Evolutionary conservation across 2,329 filamentous ascomycete genomes (phyloP), one percentile per base, ranked within the genome.

Genomic region (Fusarium sp.): DNA sequence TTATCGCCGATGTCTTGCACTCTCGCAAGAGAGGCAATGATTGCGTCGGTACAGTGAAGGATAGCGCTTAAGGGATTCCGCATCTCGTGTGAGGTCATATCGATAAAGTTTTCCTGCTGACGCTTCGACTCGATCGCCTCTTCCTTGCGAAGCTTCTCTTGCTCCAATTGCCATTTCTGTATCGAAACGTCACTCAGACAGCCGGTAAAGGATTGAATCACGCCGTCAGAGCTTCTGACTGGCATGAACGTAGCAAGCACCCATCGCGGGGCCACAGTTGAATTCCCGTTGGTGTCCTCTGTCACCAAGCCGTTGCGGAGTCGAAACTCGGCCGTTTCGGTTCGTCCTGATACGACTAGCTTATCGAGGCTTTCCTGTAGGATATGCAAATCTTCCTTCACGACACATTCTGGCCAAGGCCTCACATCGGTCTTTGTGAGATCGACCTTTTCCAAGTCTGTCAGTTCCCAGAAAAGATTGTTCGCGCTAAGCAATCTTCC

Each of bases 31-130:
- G 85, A 87, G 14, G 86, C 86, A 22, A 88, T 86, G 36, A 94
- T 93, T 61, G 92, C 91, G 71, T 94, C 92, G 3, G 91, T 91
- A 78, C 91, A 94, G 78, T 94, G 92, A 34, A 94, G 83, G 24
- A 94, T 94, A 2, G 92, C 92, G 48, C 89, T 91, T 32, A 94
- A 83, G 2, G 92, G 92, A 75, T 94, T 94, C 32, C 92, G 87
- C 88, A 93, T 91, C 78, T 93, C 91, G 78, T 93, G 91, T 20
- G 89, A 90, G 4, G 88, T 89, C 84, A 94, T 94, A 80, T 94
- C 93, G 77, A 95, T 94, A 76, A 95, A 95, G 72, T 93, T 93
- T 76, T 95, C 92, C 78, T 96, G 94, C 78, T 93, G 92, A 10
- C 91, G 84, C 76, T 88, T 89, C 36, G 87, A 86, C 77, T 90